A percentile compares a stretch with the other conserved stretches of the same genome.
Conservation (phyloP, 441 rosid species). For the Francoa sonchifolia region DNA sequence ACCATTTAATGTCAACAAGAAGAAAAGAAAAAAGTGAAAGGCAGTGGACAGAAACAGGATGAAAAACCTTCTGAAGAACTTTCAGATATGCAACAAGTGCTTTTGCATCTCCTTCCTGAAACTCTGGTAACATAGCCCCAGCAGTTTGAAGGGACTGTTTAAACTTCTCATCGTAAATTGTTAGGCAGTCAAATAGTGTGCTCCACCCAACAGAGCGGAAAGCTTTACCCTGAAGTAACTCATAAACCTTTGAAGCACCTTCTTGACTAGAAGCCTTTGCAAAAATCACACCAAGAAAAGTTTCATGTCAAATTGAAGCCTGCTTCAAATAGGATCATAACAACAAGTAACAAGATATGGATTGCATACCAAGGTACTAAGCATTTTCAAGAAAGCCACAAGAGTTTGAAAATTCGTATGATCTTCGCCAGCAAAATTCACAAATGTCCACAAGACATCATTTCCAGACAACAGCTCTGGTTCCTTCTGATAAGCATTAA, state of each 20-base stretch:
- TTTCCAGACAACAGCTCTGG: slow-evolving; percentile 83
- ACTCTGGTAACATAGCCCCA: slow-evolving; percentile 86
- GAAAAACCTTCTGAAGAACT: slow-evolving; percentile 79
- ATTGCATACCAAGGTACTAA: slow-evolving; percentile 75
- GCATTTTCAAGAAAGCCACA: slow-evolving; percentile 90
- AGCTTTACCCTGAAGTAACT: slow-evolving; percentile 79
- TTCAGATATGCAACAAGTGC: slow-evolving; percentile 94
- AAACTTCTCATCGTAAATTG: slow-evolving; percentile 78
- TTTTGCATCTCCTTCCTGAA: slow-evolving; percentile 92
- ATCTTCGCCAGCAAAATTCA: slow-evolving; percentile 96
- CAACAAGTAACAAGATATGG: slow-evolving; percentile 5
- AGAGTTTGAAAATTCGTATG: slow-evolving; percentile 91
- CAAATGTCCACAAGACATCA: slow-evolving; percentile 96
- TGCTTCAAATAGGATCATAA: slow-evolving; percentile 9
- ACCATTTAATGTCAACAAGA: background rate
- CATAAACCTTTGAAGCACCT: slow-evolving; percentile 87
- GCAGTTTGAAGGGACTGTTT: slow-evolving; percentile 78
- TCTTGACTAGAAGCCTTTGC: slow-evolving; percentile 87
- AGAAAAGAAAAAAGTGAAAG: background rate
- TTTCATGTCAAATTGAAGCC: slow-evolving; percentile 4
- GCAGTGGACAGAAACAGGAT: background rate
- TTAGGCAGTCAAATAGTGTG: slow-evolving; percentile 79
- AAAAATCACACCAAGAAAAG: slow-evolving; percentile 14
- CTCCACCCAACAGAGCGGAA: slow-evolving; percentile 93
- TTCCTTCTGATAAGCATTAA: slow-evolving; percentile 56